These are phyloP conservation scores for Millerozyma miso DNA, from an alignment of 805 yeast genomes.

Conservation along the genomic window DNA sequence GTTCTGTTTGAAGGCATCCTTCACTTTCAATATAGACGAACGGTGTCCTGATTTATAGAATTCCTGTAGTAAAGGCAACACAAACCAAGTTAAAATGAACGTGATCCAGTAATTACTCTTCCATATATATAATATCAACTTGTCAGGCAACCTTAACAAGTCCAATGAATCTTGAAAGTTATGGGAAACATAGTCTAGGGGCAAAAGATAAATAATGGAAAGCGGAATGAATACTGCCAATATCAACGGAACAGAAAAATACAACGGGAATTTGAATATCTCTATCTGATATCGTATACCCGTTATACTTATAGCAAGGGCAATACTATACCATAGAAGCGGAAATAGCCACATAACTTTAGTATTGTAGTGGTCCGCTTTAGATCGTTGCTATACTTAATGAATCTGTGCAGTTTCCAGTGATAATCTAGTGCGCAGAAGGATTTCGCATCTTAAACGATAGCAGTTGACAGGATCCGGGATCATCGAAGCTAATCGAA, in stretches of 20 bases:
- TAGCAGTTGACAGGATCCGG: neutral
- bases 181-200: constrained; percentile 67
- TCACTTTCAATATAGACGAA: constrained; percentile 41
- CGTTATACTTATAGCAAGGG: constrained; percentile 23
- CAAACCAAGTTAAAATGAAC: constrained; percentile 71
- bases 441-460: neutral
- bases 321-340: constrained; percentile 22
- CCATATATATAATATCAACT: constrained; percentile 59
- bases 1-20: constrained; percentile 55
- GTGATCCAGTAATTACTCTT: constrained; percentile 76
- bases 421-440: neutral
- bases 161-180: constrained; percentile 31
- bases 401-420: neutral
- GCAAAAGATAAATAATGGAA: constrained; percentile 68
- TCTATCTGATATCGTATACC: constrained; percentile 36
- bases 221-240: constrained; percentile 70
- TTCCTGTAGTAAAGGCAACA: constrained; percentile 69
- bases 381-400: neutral
- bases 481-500: neutral
- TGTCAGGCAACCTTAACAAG: constrained; percentile 45
- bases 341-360: constrained; percentile 23
- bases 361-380: neutral
- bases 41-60: constrained; percentile 69
- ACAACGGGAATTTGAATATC: constrained; percentile 31
- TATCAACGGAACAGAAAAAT: constrained; percentile 44